Percentiles rank a stretch among this genome's conserved stretches.
These are phyloP conservation scores for Phytophthora hibernalis DNA, from an alignment of 352 stramenopile genomes.

Conservation along the genomic window DNA sequence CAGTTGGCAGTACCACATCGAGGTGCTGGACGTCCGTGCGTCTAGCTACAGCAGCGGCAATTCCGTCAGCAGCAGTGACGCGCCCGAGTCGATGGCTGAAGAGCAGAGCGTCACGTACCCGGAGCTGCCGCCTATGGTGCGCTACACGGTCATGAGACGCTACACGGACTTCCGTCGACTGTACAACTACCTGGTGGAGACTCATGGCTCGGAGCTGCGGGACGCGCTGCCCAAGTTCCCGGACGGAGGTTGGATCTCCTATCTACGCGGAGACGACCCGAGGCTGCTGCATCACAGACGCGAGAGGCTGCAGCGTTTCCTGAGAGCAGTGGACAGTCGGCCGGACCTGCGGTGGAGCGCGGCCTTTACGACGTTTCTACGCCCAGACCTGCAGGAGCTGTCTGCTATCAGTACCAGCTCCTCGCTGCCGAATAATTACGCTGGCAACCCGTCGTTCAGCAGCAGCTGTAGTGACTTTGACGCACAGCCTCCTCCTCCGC, in stretches of 20 bases:
- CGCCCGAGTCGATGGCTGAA: not conserved
- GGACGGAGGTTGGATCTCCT: constrained; percentile 73
- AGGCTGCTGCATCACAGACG: constrained; percentile 72
- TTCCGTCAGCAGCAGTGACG: constrained; percentile 5
- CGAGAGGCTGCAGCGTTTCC: constrained; percentile 66
- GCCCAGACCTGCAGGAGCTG: constrained; percentile 60
- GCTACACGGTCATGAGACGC: constrained; percentile 80
- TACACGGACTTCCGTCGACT: constrained; percentile 84
- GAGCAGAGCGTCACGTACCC: constrained; percentile 38
- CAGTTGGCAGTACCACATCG: constrained; percentile 85
- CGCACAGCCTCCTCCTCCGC: constrained; percentile 18
- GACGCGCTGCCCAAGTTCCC: constrained; percentile 71
- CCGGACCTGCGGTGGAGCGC: constrained; percentile 64
- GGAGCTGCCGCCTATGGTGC: constrained; percentile 70
- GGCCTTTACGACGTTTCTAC: constrained; percentile 68
- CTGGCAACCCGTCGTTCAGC: constrained; percentile 30
- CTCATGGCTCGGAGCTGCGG: constrained; percentile 45
- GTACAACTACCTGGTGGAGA: constrained; percentile 65
- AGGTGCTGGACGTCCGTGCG: constrained; percentile 72
- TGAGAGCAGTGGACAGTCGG: constrained; percentile 67
- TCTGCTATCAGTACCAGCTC: constrained; percentile 16
- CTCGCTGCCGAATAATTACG: constrained; percentile 32
- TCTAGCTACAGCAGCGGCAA: constrained; percentile 30
- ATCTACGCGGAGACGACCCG: constrained; percentile 78
- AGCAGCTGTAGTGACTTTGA: constrained; percentile 40